Evolutionary conservation across 2,329 filamentous ascomycete genomes (phyloP).

Genomic region (Hypocreales sp.): DNA sequence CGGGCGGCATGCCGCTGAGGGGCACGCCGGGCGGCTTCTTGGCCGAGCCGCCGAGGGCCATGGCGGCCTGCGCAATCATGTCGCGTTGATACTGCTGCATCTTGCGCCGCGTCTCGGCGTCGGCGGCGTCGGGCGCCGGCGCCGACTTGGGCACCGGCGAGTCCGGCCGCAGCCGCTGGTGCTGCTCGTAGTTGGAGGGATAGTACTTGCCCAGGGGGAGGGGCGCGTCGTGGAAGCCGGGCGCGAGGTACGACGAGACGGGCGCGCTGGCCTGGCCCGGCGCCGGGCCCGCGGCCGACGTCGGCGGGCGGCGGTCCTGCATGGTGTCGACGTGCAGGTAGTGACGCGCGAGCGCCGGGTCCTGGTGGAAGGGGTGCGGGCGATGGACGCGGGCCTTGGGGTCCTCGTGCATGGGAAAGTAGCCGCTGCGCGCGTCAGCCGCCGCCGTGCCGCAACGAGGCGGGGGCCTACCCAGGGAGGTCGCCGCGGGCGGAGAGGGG

Average conservation of each 20-base stretch:
- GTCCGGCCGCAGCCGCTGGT: conserved; percentile 17
- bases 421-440: conserved; percentile 28
- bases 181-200: conserved; percentile 41
- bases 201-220: conserved; percentile 48
- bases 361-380: conserved; percentile 35
- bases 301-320: conserved; percentile 10
- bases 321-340: conserved; percentile 16
- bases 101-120: conserved; percentile 31
- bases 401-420: conserved; percentile 46
- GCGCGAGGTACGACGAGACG: conserved; percentile 34
- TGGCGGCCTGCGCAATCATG: conserved; percentile 41
- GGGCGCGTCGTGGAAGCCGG: conserved; percentile 28
- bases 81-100: conserved; percentile 44
- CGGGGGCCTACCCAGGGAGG: conserved; percentile 33
- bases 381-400: conserved; percentile 27
- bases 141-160: conserved; percentile 12
- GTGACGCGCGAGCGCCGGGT: conserved; percentile 21
- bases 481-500: conserved; percentile 43
- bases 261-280: conserved; percentile 21
- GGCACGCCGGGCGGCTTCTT: conserved; percentile 13
- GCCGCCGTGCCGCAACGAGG: background rate
- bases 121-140: conserved; percentile 5
- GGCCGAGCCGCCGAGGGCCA: conserved; percentile 20
- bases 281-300: conserved; percentile 6
- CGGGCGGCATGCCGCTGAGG: conserved; percentile 17